Conservation (phyloP, 345 rosid species). For the Geranium rotundifolium region DNA sequence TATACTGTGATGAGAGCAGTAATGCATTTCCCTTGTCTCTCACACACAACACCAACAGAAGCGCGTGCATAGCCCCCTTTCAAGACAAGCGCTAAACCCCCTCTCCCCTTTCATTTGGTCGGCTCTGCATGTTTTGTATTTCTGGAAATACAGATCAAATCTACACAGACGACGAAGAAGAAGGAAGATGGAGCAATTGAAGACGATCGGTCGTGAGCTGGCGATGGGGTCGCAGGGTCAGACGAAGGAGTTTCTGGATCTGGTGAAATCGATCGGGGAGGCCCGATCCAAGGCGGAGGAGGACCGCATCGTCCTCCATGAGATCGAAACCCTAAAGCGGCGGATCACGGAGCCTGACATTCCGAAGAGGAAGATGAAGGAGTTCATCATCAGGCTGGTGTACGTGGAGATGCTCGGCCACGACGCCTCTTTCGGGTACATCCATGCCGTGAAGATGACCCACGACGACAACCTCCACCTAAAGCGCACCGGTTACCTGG, state of each 20-base stretch:
- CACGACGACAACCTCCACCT: constrained; percentile 73
- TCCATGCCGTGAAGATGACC: constrained; percentile 98
- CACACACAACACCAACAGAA: no score
- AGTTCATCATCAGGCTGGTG: constrained; percentile 72
- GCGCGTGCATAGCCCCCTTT: no score
- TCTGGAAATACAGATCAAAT: no score
- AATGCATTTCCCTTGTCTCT: no score
- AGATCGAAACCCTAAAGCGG: constrained; percentile 85
- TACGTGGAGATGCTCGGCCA: constrained; percentile 98
- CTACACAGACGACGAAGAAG: no score
- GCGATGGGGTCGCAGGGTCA: constrained; percentile 99
- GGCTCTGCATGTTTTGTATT: no score
- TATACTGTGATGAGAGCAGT: no score
- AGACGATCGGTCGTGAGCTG: constrained; percentile 95
- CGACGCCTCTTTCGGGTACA: constrained; percentile 95
- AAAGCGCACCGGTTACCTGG: constrained; percentile 91
- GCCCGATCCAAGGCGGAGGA: constrained; percentile 98
- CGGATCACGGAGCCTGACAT: constrained; percentile 76
- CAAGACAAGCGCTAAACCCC: no score
- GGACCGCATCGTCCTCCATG: constrained; percentile 84
- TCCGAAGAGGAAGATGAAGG: constrained; percentile 94
- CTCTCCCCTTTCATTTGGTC: no score
- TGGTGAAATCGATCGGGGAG: constrained; percentile 95
- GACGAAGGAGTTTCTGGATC: constrained; percentile 91
- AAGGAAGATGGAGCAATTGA: constrained; percentile 66